Conservation (phyloP, 2,329 filamentous ascomycete genomes). For the Aureobasidium sp. region DNA sequence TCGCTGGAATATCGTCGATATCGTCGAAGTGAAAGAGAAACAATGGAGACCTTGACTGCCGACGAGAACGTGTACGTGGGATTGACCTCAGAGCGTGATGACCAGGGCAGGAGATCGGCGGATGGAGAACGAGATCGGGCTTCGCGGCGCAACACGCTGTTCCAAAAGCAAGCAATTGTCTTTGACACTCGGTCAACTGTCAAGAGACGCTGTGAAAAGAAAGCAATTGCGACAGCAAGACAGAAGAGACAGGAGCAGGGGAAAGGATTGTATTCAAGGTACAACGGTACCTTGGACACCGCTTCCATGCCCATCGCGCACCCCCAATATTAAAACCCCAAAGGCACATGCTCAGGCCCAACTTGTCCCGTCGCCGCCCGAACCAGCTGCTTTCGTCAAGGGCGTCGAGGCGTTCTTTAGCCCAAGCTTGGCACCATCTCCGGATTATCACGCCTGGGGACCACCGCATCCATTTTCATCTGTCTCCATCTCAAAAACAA, state of each 20-base stretch:
- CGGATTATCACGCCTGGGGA: background rate
- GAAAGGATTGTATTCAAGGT: background rate
- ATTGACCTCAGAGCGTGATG: background rate
- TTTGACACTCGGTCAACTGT: background rate
- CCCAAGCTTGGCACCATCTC: background rate
- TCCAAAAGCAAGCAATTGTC: slow-evolving; percentile 1
- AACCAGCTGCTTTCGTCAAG: slow-evolving; percentile 3
- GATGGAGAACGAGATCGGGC: slow-evolving; percentile 11
- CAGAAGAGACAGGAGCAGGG: background rate
- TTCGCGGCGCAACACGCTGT: background rate
- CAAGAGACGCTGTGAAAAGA: background rate
- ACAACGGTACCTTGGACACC: slow-evolving; percentile 5
- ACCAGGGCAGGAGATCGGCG: slow-evolving; percentile 1
- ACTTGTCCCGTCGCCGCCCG: slow-evolving; percentile 10
- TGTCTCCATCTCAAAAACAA: too few relatives aligned
- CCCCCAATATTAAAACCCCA: background rate
- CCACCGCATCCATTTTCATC: background rate
- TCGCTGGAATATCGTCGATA: background rate
- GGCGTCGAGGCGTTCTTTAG: slow-evolving; percentile 4
- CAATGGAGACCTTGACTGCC: slow-evolving; percentile 3
- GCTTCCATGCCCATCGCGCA: background rate
- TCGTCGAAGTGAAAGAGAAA: background rate
- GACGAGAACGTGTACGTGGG: background rate
- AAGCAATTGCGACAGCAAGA: background rate
- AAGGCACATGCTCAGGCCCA: background rate